Percentiles rank a stretch among this genome's conserved stretches.
Evolutionary conservation across 495 filamentous ascomycete genomes (phyloP).

Genomic region (Amorphotheca resinae): DNA sequence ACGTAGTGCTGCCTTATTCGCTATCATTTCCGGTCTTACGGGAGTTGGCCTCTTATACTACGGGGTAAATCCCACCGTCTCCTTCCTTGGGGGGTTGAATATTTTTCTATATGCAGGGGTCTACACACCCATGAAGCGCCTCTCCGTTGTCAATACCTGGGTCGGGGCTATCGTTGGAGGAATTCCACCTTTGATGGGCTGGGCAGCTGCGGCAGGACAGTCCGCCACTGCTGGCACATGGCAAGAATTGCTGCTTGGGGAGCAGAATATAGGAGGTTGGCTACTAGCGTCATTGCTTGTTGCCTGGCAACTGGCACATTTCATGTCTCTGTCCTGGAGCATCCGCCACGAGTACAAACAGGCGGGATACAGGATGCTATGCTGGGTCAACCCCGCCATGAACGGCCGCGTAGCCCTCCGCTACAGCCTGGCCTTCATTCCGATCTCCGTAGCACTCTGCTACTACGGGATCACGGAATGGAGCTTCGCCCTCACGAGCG

Average conservation of each 20-base stretch:
- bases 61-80: constrained; percentile 87
- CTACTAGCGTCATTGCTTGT: constrained; percentile 73
- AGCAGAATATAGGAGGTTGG: constrained; percentile 74
- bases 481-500: constrained; percentile 71
- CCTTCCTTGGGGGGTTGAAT: constrained; percentile 73
- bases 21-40: constrained; percentile 47
- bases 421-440: constrained; percentile 80
- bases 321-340: constrained; percentile 79
- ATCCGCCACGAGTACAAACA: constrained; percentile 82
- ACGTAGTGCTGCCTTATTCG: constrained; percentile 71
- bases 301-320: constrained; percentile 97
- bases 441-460: constrained; percentile 74
- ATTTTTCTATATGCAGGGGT: constrained; percentile 81
- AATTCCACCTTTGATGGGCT: constrained; percentile 95
- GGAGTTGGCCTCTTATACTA: constrained; percentile 64
- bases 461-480: constrained; percentile 75
- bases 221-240: constrained; percentile 63
- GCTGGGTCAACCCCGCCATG: constrained; percentile 71
- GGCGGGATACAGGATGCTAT: constrained; percentile 85
- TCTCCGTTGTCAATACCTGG: constrained; percentile 89
- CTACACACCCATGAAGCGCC: constrained; percentile 84
- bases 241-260: constrained; percentile 65
- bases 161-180: constrained; percentile 84
- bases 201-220: constrained; percentile 86
- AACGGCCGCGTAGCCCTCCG: constrained; percentile 79